These are phyloP conservation scores for Ophiostoma piceae DNA, from an alignment of 2,329 filamentous ascomycete genomes.

Conservation along the genomic window DNA sequence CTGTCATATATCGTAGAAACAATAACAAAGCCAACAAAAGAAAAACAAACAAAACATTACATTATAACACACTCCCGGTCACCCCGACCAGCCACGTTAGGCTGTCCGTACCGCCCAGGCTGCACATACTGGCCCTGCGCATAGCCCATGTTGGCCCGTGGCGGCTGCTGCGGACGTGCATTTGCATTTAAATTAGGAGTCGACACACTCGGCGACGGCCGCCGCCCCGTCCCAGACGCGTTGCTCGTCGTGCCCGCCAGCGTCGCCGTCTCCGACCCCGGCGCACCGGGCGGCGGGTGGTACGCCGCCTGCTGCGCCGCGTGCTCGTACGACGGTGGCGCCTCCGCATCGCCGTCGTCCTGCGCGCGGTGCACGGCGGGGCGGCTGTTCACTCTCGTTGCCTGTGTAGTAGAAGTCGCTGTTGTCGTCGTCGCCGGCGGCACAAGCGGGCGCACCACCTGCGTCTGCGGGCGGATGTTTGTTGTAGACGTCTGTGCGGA, in stretches of 20 bases:
- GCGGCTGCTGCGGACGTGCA: neutral
- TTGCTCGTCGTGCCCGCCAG: neutral
- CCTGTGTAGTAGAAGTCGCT: neutral
- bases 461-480: slow-evolving; percentile 15
- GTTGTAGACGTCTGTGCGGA: neutral
- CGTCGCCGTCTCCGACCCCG: slow-evolving; percentile 19
- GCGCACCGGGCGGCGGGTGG: slow-evolving; percentile 45
- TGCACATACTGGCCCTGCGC: neutral
- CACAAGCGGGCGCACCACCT: slow-evolving; percentile 43
- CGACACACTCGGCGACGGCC: neutral
- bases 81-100: neutral
- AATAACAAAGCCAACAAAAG: neutral
- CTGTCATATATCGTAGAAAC: neutral
- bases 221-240: neutral
- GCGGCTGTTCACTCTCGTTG: slow-evolving; percentile 3
- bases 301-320: slow-evolving; percentile 49
- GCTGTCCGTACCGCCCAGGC: slow-evolving; percentile 2
- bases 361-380: slow-evolving; percentile 35
- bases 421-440: slow-evolving; percentile 35
- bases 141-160: neutral
- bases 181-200: neutral
- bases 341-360: slow-evolving; percentile 42
- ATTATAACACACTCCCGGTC: neutral
- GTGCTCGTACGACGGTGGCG: slow-evolving; percentile 55
- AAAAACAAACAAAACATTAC: neutral